Base-by-base conservation (phyloP, 495 filamentous ascomycete genomes). In the Penicillium atrosanguineum region DNA sequence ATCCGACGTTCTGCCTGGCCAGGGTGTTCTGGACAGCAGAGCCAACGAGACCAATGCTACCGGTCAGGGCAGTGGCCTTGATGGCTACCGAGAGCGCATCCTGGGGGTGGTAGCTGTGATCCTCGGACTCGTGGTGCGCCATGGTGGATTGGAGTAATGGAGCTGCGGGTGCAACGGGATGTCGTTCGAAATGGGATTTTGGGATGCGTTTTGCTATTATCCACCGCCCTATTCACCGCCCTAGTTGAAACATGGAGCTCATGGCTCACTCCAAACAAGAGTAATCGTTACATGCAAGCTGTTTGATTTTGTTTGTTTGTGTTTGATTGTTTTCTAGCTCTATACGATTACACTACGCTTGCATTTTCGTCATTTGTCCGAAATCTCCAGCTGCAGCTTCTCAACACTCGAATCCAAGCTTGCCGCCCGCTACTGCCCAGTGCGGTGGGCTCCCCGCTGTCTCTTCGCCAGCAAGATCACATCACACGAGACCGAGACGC, bases 1-100 rank as follows among this genome's bases (percentile, higher is more conserved):
- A 79, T 42, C 89, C 87, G 47, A 94, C 77, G 68, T 95, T 95
- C 59, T 80, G 80, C 71, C 83, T 90, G 16, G 83, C 77, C 49
- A 97, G 80, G 28, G 91, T 87, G 72, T 95, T 96, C 74, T 91
- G 90, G 46, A 93, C 77, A 26, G 89, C 88, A 6, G 92, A 85
- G 47, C 85, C 63, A 64, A 89, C 75, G 39, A 87, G 69, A 57
- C 94, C 95, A 40, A 81, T 80, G 41, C 74, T 71, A 65, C 86
- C 88, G 47, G 81, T 83, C 52, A 90, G 66, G 54, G 83, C 53
- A 36, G 82, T 85, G 47, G 84, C 80, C 60, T 82, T 83, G 64
- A 89, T 67, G 25, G 86, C 79, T 37, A 77, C 75, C 46, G 73
- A 68, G 55, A 97, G 72, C 54, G 92, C 86, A 83, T 97, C 92